These are phyloP conservation scores for Melastoma malabathricum DNA, from an alignment of 345 rosid genomes.

Conservation along the genomic window DNA sequence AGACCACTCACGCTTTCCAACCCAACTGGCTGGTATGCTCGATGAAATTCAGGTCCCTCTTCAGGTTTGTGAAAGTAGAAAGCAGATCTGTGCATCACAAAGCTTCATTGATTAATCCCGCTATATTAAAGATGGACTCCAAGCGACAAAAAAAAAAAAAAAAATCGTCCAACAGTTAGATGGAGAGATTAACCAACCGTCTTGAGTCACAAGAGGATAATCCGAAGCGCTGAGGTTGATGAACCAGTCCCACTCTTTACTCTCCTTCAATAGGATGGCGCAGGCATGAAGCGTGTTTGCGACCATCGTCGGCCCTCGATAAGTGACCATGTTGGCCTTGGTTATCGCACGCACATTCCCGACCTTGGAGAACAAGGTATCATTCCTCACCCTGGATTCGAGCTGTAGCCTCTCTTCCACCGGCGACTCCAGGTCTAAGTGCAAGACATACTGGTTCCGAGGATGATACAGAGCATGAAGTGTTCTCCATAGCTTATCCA, in stretches of 20 bases:
- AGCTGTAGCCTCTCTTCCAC: conserved; percentile 63
- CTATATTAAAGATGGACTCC: neutral
- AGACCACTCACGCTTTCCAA: conserved; percentile 85
- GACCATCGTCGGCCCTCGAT: conserved; percentile 89
- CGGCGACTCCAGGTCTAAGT: conserved; percentile 73
- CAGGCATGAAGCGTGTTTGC: conserved; percentile 86
- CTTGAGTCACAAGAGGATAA: conserved; percentile 93
- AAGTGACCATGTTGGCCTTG: conserved; percentile 84
- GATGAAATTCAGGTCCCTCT: conserved; percentile 79
- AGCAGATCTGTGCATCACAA: conserved; percentile 51
- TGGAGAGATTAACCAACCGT: conserved; percentile 32
- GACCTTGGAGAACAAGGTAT: conserved; percentile 42
- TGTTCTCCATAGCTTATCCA: conserved; percentile 84
- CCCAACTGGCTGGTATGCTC: conserved; percentile 94
- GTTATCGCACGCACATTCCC: conserved; percentile 69
- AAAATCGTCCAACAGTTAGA: neutral
- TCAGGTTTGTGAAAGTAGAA: conserved; percentile 64
- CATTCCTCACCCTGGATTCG: conserved; percentile 43
- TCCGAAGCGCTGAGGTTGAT: conserved; percentile 89
- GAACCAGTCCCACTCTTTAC: conserved; percentile 92
- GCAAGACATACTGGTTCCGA: conserved; percentile 63
- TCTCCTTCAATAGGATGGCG: conserved; percentile 64
- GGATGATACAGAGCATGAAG: conserved; percentile 76
- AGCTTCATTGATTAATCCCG: neutral
- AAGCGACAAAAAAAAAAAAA: neutral